Evolutionary conservation across 805 yeast species (phyloP).

Genomic region (Hanseniaspora singularis): DNA sequence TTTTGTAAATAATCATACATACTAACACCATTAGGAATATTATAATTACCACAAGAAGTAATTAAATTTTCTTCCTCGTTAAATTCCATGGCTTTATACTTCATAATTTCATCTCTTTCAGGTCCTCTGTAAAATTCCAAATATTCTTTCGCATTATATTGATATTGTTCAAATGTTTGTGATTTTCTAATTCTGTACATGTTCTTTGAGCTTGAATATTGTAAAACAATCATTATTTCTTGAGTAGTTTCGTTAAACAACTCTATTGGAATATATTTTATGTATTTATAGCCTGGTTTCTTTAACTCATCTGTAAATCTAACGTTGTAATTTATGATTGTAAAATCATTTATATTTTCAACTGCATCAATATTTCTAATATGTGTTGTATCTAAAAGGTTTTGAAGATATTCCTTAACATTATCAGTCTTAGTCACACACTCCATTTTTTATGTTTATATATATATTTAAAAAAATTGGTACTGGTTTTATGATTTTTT

Average conservation of each 20-base stretch:
- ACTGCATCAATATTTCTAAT: constrained; percentile 10
- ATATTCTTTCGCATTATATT: background rate
- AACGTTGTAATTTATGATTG: constrained; percentile 6
- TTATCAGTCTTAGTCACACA: background rate
- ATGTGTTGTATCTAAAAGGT: background rate
- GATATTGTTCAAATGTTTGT: constrained; percentile 2
- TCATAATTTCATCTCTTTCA: constrained; percentile 9
- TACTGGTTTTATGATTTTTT: background rate
- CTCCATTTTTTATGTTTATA: background rate
- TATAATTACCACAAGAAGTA: constrained; percentile 1
- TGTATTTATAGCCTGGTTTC: background rate
- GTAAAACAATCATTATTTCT: constrained; percentile 8
- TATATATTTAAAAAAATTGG: background rate
- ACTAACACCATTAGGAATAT: constrained; percentile 7
- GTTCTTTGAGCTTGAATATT: constrained; percentile 10
- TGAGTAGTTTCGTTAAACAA: background rate
- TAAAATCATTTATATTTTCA: background rate
- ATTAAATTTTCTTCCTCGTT: background rate
- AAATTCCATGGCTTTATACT: constrained; percentile 9
- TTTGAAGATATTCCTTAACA: constrained; percentile 4
- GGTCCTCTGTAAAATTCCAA: constrained; percentile 8
- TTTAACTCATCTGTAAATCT: background rate
- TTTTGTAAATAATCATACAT: background rate
- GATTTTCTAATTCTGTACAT: constrained; percentile 12
- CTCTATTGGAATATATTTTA: constrained; percentile 12